phyloP scores from a whole-genome alignment of 805 yeast species.

The Debaryomyces castellii region DNA sequence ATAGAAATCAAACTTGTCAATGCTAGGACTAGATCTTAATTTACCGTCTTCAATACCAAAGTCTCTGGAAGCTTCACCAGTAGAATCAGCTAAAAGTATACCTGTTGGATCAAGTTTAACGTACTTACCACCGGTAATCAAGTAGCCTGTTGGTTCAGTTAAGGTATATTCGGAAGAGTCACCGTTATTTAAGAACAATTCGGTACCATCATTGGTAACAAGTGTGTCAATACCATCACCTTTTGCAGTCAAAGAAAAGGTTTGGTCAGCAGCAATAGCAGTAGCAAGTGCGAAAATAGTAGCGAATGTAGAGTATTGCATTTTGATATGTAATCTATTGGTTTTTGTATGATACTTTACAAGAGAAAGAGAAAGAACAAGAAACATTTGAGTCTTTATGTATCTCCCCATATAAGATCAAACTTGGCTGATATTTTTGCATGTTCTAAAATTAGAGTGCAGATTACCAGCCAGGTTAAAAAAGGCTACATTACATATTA shows the following conservation, averaged over 20 bases:
- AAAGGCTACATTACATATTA: background rate
- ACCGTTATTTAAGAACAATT: constrained; percentile 15
- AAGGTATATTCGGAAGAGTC: constrained; percentile 20
- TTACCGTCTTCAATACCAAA: constrained; percentile 25
- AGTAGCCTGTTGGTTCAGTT: constrained; percentile 31
- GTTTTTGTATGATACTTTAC: background rate
- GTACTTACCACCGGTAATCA: constrained; percentile 18
- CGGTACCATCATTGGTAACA: constrained; percentile 15
- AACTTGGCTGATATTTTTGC: too few species aligned
- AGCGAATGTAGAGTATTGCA: constrained; percentile 2
- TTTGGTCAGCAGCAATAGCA: constrained; percentile 30
- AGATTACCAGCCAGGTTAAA: background rate
- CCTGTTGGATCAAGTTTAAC: constrained; percentile 5
- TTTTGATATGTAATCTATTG: background rate
- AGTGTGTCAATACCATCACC: constrained; percentile 21
- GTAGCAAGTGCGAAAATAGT: constrained; percentile 24
- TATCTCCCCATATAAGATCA: too few species aligned
- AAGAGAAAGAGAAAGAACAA: too few species aligned
- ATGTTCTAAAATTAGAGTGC: background rate
- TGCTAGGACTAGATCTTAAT: constrained; percentile 21
- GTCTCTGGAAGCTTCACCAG: constrained; percentile 19
- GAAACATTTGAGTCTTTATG: too few species aligned
- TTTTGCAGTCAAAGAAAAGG: constrained; percentile 25
- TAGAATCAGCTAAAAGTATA: constrained; percentile 9
- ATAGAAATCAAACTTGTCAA: constrained; percentile 18